Evolutionary conservation across 345 rosid genomes (phyloP).

Genomic region (Aethionema arabicum): DNA sequence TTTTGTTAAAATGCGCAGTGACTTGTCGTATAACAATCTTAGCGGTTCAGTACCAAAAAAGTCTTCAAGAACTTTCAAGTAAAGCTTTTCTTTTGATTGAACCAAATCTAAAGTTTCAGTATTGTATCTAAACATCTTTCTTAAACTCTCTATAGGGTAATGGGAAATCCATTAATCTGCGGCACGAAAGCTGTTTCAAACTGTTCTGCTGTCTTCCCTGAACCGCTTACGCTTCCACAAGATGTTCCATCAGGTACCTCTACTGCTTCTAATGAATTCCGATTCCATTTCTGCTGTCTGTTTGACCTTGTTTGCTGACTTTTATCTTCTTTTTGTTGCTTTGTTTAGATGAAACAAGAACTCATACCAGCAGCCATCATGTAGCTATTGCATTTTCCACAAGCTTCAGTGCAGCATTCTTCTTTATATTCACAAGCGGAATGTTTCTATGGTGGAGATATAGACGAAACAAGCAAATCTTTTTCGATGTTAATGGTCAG

Average conservation of each 20-base stretch:
- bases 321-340: conserved; percentile 15
- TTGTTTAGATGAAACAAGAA: conserved; percentile 52
- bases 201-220: conserved; percentile 88
- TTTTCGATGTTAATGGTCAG: conserved; percentile 97
- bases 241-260: conserved; percentile 57
- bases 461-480: conserved; percentile 83
- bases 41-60: conserved; percentile 91
- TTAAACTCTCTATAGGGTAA: conserved; percentile 56
- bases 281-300: background rate
- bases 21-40: conserved; percentile 89
- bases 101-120: conserved; percentile 20
- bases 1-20: conserved; percentile 47
- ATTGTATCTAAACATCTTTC: conserved; percentile 15
- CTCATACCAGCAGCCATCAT: conserved; percentile 55
- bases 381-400: conserved; percentile 80
- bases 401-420: conserved; percentile 83
- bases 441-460: conserved; percentile 90
- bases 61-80: conserved; percentile 95
- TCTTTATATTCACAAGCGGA: conserved; percentile 48
- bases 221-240: conserved; percentile 89
- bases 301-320: conserved; percentile 5
- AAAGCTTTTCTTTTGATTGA: conserved; percentile 32
- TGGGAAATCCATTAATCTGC: conserved; percentile 82
- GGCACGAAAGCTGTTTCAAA: conserved; percentile 63
- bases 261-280: background rate